Base-by-base conservation (phyloP, 2,329 filamentous ascomycete species). In the Chaetomium sp. region DNA sequence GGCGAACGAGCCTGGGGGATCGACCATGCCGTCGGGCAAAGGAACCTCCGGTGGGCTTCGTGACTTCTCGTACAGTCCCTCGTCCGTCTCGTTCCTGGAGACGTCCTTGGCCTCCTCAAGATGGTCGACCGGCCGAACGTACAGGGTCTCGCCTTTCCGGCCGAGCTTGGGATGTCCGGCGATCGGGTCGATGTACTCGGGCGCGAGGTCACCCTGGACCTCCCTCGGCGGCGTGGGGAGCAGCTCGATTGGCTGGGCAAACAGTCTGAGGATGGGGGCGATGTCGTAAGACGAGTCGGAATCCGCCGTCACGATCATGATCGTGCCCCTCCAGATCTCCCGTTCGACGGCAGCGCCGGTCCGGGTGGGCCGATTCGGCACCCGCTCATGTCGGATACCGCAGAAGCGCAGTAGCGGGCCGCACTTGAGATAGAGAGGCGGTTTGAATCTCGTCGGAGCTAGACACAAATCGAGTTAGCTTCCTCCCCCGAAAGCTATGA, bases 301-400 rank as follows among this genome's bases (percentile, higher is more conserved):
- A 73, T 99, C 94, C 60, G 88, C 84, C 0, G 95, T 98, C 25
- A 99, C 93, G 71, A 99, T 97, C 92, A 99, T 93, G 64, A 98
- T 84, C 66, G 88, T 96, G 5, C 95, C 95, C 75, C 93, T 87
- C 95, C 95, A 99, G 23, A 94, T 87, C 71, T 97, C 92, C 59
- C 87, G 85, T 51, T 92, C 88, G 0, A 73, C 61, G 13, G 73
- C 63, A 1, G 72, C 69, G 68, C 73, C 75, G 70, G 75, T 75
- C 60, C 75, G 76, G 63, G 73, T 75, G 33, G 75, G 76, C 35
- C 78, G 74, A 31, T 75, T 73, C 0, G 79, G 72, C 56, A 78
- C 73, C 72, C 81, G 80, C 77, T 96, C 86, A 47, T 82, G 82
- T 49, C 89, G 87, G 50, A 97, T 87, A 23, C 96, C 95, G 62